These are phyloP conservation scores for Cenchrus fungigraminus DNA, from an alignment of 176 grass and related monocot species.

Conservation along the genomic window DNA sequence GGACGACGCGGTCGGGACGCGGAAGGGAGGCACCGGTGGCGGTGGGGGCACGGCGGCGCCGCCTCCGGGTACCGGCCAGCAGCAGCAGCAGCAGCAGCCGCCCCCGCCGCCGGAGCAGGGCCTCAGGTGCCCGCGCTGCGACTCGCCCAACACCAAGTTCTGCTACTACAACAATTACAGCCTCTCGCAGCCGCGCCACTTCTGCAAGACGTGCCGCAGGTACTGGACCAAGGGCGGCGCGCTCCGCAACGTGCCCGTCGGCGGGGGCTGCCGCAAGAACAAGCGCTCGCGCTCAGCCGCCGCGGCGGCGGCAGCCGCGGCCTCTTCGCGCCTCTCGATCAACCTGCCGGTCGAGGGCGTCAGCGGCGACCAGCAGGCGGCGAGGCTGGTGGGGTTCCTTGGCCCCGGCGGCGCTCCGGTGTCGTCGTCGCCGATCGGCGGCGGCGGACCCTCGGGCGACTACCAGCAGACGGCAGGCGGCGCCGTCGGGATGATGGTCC, in stretches of 20 bases:
- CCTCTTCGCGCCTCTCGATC: conserved; percentile 39
- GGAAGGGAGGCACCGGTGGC: conserved; percentile 4
- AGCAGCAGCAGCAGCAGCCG: not conserved
- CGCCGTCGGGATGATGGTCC: conserved; percentile 44
- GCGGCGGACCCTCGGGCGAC: not conserved
- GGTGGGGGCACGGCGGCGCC: not conserved
- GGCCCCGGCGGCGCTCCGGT: not conserved
- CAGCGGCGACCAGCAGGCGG: conserved; percentile 23
- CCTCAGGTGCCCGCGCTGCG: conserved; percentile 84
- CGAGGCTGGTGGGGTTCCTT: conserved; percentile 44
- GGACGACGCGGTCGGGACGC: conserved; percentile 13
- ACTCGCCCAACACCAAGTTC: conserved; percentile 98
- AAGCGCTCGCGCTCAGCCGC: conserved; percentile 72
- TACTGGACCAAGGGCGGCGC: conserved; percentile 99
- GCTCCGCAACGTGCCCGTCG: conserved; percentile 95
- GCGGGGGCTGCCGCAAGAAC: conserved; percentile 93
- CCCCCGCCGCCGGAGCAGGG: conserved; percentile 59
- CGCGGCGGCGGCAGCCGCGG: not conserved
- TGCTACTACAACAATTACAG: conserved; percentile 99
- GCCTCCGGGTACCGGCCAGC: not conserved
- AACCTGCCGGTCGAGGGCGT: conserved; percentile 24
- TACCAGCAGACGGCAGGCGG: conserved; percentile 41
- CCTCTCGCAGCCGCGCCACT: conserved; percentile 90
- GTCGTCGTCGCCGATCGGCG: conserved; percentile 12
- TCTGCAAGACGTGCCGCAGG: conserved; percentile 93